Evolutionary conservation across 805 yeast genomes (phyloP).

Genomic region (Pichia nakasei): DNA sequence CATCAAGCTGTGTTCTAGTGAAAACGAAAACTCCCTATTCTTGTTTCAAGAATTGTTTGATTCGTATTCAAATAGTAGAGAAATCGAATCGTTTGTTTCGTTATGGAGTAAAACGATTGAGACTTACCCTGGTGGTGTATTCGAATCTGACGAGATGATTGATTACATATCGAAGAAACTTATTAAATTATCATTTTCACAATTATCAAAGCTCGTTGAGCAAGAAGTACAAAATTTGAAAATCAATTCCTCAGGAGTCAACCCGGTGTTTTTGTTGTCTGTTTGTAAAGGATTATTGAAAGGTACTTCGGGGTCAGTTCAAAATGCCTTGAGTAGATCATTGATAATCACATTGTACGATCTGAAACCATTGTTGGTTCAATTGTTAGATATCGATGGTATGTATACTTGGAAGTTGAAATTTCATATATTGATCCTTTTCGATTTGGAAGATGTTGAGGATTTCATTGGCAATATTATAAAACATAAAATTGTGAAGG

Average conservation of each 20-base stretch:
- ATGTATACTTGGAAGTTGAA: constrained; percentile 34
- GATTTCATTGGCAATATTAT: background rate
- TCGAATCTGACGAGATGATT: constrained; percentile 25
- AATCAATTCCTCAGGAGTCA: constrained; percentile 5
- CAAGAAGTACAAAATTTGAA: constrained; percentile 12
- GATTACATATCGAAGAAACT: constrained; percentile 33
- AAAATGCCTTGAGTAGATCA: constrained; percentile 21
- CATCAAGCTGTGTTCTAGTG: constrained; percentile 12
- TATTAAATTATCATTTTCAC: constrained; percentile 38
- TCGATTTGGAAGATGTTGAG: constrained; percentile 26
- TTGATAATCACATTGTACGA: constrained; percentile 12
- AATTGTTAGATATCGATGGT: constrained; percentile 16
- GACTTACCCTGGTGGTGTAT: constrained; percentile 1
- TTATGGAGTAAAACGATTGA: constrained; percentile 31
- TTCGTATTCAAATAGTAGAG: constrained; percentile 51
- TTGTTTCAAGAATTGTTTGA: constrained; percentile 17
- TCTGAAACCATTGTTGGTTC: constrained; percentile 14
- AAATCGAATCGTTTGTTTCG: constrained; percentile 38
- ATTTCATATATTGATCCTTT: constrained; percentile 40
- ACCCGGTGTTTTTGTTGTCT: constrained; percentile 19
- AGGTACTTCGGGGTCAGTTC: constrained; percentile 20
- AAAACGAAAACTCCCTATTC: background rate
- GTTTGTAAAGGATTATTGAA: constrained; percentile 34
- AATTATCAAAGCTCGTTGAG: constrained; percentile 27
- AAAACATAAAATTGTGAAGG: background rate